Percentiles rank a stretch among this genome's conserved stretches.
phyloP scores from a whole-genome alignment of 106 monocot genomes.

The Dendrobium nobile region DNA sequence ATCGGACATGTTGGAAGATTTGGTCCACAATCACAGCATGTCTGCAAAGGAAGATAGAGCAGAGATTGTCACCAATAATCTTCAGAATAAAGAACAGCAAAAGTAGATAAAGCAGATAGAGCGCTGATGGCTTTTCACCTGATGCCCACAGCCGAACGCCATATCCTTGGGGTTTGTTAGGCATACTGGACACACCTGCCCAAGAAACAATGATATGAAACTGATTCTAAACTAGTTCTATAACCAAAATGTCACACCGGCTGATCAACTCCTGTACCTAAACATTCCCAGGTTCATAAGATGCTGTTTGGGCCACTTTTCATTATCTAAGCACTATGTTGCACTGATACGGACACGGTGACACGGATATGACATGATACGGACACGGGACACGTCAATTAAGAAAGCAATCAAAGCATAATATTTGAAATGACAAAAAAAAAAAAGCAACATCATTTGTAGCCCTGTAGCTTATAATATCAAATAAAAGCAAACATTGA shows the following conservation, averaged over 20 bases:
- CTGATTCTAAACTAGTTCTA: not conserved
- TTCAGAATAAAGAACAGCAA: not conserved
- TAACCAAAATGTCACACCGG: too few species aligned
- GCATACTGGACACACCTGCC: slow-evolving; percentile 82
- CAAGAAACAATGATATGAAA: slow-evolving; percentile 1
- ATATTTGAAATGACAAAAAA: too few species aligned
- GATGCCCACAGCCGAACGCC: slow-evolving; percentile 95
- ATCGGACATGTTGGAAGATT: slow-evolving; percentile 19
- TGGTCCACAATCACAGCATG: slow-evolving; percentile 22
- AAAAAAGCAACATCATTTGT: too few species aligned
- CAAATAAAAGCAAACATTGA: too few species aligned
- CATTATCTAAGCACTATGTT: too few species aligned
- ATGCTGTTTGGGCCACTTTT: not conserved
- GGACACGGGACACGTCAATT: too few species aligned
- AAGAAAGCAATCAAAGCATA: too few species aligned
- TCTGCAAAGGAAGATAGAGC: slow-evolving; percentile 6
- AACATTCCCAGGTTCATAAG: not conserved
- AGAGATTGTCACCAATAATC: not conserved
- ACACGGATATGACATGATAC: too few species aligned
- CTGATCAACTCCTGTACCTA: not conserved
- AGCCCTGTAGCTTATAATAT: too few species aligned
- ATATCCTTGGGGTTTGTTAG: slow-evolving; percentile 64
- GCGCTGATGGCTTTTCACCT: slow-evolving; percentile 34
- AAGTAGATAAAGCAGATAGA: not conserved
- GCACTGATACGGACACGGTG: too few species aligned